These are phyloP conservation scores for Camelina hispida DNA, from an alignment of 345 rosid genomes.

Conservation along the genomic window DNA sequence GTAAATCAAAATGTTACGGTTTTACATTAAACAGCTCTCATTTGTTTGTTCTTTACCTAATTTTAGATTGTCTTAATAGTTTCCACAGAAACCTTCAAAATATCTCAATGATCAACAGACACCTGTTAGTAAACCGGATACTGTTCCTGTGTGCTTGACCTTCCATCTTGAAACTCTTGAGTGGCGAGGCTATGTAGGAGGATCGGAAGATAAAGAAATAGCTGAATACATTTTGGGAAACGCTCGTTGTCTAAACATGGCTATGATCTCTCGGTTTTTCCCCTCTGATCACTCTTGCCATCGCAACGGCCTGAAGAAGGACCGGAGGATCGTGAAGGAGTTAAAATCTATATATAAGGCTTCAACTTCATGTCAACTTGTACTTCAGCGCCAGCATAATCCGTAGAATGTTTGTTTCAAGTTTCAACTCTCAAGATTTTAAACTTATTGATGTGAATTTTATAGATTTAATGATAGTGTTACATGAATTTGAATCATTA, in stretches of 20 bases:
- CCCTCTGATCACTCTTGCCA: background rate
- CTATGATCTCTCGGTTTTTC: background rate
- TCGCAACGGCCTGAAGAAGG: background rate
- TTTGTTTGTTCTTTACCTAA: too few relatives aligned
- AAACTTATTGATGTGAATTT: background rate
- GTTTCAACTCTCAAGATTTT: background rate
- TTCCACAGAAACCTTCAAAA: background rate
- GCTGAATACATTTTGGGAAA: background rate
- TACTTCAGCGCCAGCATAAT: background rate
- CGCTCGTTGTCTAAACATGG: background rate
- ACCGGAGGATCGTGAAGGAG: background rate
- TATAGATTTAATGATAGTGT: background rate
- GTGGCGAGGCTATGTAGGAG: background rate
- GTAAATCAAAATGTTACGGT: background rate
- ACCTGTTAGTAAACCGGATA: background rate
- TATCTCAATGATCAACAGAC: background rate
- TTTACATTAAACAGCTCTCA: too few relatives aligned
- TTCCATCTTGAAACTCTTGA: constrained; percentile 5
- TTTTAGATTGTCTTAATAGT: background rate
- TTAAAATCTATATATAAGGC: constrained; percentile 12
- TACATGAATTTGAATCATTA: background rate
- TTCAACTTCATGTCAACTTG: constrained; percentile 24
- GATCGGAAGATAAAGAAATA: background rate
- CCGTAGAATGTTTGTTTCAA: background rate
- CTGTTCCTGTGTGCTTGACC: constrained; percentile 5